Base-by-base conservation (phyloP, 768 basidiomycete species). In the Suillus paluster region DNA sequence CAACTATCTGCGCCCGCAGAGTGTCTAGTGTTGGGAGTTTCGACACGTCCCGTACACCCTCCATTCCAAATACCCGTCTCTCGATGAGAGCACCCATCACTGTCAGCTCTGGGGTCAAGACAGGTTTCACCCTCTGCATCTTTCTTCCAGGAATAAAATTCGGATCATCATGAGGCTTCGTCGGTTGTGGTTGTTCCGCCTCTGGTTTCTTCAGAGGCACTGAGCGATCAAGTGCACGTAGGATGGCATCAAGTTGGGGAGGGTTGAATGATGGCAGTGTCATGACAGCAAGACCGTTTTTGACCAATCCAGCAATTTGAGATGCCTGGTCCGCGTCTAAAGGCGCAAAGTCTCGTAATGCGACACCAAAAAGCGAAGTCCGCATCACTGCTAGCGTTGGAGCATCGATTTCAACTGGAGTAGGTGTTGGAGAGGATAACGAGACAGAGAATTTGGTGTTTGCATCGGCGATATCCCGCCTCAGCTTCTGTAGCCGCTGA, bases 31-130 rank as follows among this genome's bases (percentile, higher is more conserved):
- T 85, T 23, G 95, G 95, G 57, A 97, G 76, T 67, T 86, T 85
- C 36, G 88, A 85, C 5, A 95, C 85, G 15, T 85, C 81, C 70
- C 81, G 78, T 59, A 95, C 77, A 6, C 82, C 82, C 11, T 81
- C 75, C 21, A 84, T 81, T 57, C 86, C 78, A 72, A 95, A 84
- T 60, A 92, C 79, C 63, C 83, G 79, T 39, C 88, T 88, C 69
- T 96, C 95, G 63, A 96, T 81, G 57, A 97, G 72, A 38, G 91
- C 93, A 27, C 90, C 93, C 61, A 94, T 81, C 27, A 97, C 76
- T 67, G 78, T 83, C 60, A 97, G 73, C 68, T 91, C 88, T 6
- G 92, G 92, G 33, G 79, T 74, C 67, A 86, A 73, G 38, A 79
- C 73, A 63, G 84, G 83, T 60, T 81, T 81, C 65, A 84, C 73